phyloP scores from a whole-genome alignment of 441 rosid genomes.

The Arabidopsis lyrata region DNA sequence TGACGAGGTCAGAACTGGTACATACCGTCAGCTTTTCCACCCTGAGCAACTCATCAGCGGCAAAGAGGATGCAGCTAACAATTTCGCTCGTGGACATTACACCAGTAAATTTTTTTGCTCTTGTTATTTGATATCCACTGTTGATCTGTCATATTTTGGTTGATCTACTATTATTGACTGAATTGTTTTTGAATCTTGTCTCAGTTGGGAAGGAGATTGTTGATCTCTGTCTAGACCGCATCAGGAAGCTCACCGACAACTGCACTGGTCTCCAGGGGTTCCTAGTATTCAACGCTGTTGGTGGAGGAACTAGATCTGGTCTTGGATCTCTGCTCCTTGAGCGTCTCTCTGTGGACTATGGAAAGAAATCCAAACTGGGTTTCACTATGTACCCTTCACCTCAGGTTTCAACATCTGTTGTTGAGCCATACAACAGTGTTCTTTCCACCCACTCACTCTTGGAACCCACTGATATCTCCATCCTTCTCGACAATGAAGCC shows the following conservation, averaged over 20 bases:
- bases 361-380: slow-evolving; percentile 67
- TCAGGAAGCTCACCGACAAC: slow-evolving; percentile 65
- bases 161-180: background rate
- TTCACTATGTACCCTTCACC: slow-evolving; percentile 73
- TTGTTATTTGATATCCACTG: background rate
- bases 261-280: slow-evolving; percentile 74
- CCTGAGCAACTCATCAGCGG: slow-evolving; percentile 49
- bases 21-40: slow-evolving; percentile 47
- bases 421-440: slow-evolving; percentile 75
- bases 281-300: slow-evolving; percentile 66
- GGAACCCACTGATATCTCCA: slow-evolving; percentile 64
- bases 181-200: background rate
- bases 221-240: slow-evolving; percentile 64
- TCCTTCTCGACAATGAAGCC: too few species aligned
- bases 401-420: slow-evolving; percentile 67
- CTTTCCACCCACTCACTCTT: slow-evolving; percentile 65
- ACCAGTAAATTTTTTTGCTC: slow-evolving; percentile 18
- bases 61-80: slow-evolving; percentile 46
- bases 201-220: slow-evolving; percentile 70
- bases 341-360: slow-evolving; percentile 73
- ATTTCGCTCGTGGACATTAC: slow-evolving; percentile 47
- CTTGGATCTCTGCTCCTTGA: slow-evolving; percentile 66
- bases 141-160: background rate
- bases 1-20: slow-evolving; percentile 44
- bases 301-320: slow-evolving; percentile 68